Conservation (phyloP, 2,329 filamentous ascomycete genomes). For the Leptographium galeiforme region DNA sequence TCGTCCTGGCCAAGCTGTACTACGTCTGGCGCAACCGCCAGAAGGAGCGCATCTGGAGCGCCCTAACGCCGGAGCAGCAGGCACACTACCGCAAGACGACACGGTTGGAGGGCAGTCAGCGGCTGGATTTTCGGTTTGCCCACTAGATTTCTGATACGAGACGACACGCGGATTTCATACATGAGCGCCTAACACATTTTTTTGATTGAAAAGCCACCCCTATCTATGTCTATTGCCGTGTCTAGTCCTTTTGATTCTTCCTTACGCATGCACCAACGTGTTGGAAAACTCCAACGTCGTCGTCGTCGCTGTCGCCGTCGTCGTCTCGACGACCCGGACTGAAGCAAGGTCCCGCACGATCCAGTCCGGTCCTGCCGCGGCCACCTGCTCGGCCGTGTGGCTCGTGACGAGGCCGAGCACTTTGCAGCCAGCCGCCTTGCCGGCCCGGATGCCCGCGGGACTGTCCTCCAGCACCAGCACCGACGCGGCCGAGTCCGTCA, state of each 20-base stretch:
- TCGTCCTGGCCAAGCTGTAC: conserved; percentile 35
- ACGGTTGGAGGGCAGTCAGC: conserved; percentile 29
- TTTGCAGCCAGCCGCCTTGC: conserved; percentile 73
- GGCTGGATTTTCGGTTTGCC: conserved; percentile 28
- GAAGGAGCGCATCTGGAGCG: conserved; percentile 30
- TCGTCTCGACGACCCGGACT: conserved; percentile 52
- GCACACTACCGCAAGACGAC: conserved; percentile 22
- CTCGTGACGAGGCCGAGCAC: conserved; percentile 79
- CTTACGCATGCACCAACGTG: conserved; percentile 24
- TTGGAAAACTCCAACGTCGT: conserved; percentile 52
- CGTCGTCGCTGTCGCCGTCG: not conserved
- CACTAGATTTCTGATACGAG: conserved; percentile 14
- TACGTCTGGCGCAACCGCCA: conserved; percentile 35
- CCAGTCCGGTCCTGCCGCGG: conserved; percentile 72
- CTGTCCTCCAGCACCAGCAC: conserved; percentile 80
- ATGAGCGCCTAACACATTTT: too few relatives aligned
- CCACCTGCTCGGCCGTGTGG: conserved; percentile 59
- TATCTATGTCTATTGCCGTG: too few relatives aligned
- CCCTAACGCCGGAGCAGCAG: conserved; percentile 29
- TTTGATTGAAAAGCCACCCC: too few relatives aligned
- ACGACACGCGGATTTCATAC: not conserved
- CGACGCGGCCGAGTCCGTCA: conserved; percentile 26
- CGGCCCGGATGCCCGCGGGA: conserved; percentile 69
- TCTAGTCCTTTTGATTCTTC: not conserved
- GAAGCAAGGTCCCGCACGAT: conserved; percentile 68